phyloP scores from a whole-genome alignment of 225 moss, liverwort and hornwort species.

The Asterella californica region DNA sequence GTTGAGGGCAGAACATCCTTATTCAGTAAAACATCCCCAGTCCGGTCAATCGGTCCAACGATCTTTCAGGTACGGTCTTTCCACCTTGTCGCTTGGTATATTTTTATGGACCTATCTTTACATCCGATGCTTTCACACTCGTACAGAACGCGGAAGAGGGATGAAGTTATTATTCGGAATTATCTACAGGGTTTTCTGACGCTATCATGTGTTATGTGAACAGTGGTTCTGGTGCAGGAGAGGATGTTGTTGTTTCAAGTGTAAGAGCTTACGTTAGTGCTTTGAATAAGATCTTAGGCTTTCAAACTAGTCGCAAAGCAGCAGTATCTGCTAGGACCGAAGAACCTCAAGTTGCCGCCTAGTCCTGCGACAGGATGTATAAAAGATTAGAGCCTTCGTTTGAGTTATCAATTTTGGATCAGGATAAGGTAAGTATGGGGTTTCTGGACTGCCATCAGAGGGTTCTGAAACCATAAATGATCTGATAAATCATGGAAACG shows the following conservation, averaged over 20 bases:
- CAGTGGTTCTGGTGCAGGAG: slow-evolving; percentile 79
- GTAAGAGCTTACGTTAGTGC: slow-evolving; percentile 93
- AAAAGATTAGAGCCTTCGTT: not conserved
- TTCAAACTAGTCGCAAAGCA: slow-evolving; percentile 36
- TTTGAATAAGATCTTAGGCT: slow-evolving; percentile 86
- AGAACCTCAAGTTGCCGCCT: slow-evolving; percentile 42
- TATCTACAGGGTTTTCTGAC: not conserved
- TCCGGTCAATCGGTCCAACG: slow-evolving; percentile 64
- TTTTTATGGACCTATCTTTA: too few relatives aligned
- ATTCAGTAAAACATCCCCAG: slow-evolving; percentile 69
- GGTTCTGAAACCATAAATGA: not conserved
- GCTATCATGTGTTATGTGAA: not conserved
- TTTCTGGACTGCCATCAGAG: not conserved
- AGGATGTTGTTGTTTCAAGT: slow-evolving; percentile 90
- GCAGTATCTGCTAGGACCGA: slow-evolving; percentile 33
- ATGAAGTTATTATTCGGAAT: not conserved
- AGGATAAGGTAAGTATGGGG: not conserved
- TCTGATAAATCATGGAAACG: not conserved
- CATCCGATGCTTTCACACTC: too few relatives aligned
- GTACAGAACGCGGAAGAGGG: not conserved
- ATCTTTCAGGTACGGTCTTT: slow-evolving; percentile 53
- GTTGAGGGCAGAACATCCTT: slow-evolving; percentile 56
- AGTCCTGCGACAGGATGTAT: not conserved
- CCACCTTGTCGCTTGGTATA: not conserved
- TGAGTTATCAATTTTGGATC: not conserved